Evolutionary conservation across 768 basidiomycete species (phyloP).

Genomic region (Macrocybe gigantea): DNA sequence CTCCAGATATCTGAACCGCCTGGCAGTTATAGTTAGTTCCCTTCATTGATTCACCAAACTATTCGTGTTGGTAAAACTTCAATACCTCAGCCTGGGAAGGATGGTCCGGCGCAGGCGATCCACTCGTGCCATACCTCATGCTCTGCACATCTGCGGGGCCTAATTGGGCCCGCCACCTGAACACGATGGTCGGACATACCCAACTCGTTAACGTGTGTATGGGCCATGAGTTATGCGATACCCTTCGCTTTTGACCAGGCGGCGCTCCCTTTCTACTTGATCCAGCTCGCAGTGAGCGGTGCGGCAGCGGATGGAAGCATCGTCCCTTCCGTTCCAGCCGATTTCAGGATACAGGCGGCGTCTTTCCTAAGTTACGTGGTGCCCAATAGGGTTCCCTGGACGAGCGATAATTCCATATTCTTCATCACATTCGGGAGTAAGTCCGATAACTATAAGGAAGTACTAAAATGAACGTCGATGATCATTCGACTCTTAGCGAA

Average conservation of each 20-base stretch:
- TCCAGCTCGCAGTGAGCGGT: slow-evolving; percentile 17
- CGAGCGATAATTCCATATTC: slow-evolving; percentile 11
- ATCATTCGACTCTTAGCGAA: slow-evolving; percentile 10
- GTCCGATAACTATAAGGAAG: not conserved
- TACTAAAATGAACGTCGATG: not conserved
- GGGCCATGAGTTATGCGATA: too few species aligned
- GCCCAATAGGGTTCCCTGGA: slow-evolving; percentile 13
- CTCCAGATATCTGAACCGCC: not conserved
- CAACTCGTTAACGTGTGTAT: slow-evolving; percentile 11
- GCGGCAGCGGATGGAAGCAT: slow-evolving; percentile 12
- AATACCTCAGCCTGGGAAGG: slow-evolving; percentile 11
- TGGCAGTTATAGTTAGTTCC: slow-evolving; percentile 7
- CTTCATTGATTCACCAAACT: too few species aligned
- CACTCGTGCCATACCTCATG: slow-evolving; percentile 5
- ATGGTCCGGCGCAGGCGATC: slow-evolving; percentile 13
- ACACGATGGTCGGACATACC: slow-evolving; percentile 8
- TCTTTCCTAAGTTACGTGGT: slow-evolving; percentile 13
- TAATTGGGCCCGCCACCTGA: slow-evolving; percentile 15
- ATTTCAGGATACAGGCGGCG: slow-evolving; percentile 15
- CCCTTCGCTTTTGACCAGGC: not conserved
- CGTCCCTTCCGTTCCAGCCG: slow-evolving; percentile 14
- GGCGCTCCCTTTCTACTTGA: not conserved
- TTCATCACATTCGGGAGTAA: slow-evolving; percentile 17
- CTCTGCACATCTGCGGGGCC: slow-evolving; percentile 15
- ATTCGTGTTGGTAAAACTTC: too few species aligned